Base-by-base conservation (phyloP, 2,329 filamentous ascomycete genomes). In the Talaromyces sp. region DNA sequence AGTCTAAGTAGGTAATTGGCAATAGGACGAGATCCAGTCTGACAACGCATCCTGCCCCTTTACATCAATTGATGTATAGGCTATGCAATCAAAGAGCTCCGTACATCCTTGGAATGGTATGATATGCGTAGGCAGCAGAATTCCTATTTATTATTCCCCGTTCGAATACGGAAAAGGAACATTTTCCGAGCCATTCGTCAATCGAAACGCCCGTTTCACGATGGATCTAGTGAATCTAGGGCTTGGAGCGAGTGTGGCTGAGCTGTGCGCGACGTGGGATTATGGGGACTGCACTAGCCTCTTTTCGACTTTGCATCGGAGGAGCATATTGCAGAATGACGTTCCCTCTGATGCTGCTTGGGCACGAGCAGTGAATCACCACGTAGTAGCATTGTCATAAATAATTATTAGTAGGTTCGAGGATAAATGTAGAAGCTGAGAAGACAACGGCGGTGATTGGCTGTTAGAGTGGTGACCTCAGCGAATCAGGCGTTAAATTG, bases 241-340 rank as follows among this genome's bases (percentile, higher is more conserved):
- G 50, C 50, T 54, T 54, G 50, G 27, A 54, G 3, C 31, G 50
- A 54, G 50, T 54, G 50, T 54, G 50, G 50, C 50, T 54, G 50
- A 54, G 48, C 48, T 33, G 24, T 31, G 48, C n/a, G 48, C 48
- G 14, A 50, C 47, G 47, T 52, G 48, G 7, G 24, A 50, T 48
- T 52, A 33, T 33, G 48, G 27, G 24, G 27, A 52, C 48, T 31
- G 39, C 8, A 33, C 27, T 52, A 52, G 27, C 48, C 47, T 50
- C 47, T 24, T 16, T 48, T 16, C 22, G 45, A 24, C 6, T 6
- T 48, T 22, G 43, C 16, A 27, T 27, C 47, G 9, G 14, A 48
- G 11, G 10, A 48, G 24, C 22, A 48, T 10, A n/a, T 48, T 24
- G 35, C 35, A 37, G 9, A 24, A 22, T 48, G 45, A 48, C 45